These are phyloP conservation scores for Protostelium mycophagum DNA, from an alignment of 78 protist genomes.

Conservation along the genomic window DNA sequence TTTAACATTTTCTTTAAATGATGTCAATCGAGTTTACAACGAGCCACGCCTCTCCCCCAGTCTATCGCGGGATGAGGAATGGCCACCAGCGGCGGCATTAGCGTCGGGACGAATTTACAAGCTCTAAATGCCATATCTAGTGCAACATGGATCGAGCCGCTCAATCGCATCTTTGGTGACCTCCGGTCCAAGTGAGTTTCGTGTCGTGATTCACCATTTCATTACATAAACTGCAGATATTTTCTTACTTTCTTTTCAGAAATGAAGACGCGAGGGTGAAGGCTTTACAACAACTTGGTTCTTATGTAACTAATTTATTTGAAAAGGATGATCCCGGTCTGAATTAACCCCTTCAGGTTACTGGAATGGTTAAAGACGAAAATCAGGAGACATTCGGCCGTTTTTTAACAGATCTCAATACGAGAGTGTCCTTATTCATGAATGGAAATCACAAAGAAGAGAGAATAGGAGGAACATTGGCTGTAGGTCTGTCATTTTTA, in stretches of 20 bases:
- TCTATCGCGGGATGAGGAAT: no score
- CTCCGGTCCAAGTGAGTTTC: neutral
- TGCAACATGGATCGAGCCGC: neutral
- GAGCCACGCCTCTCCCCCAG: no score
- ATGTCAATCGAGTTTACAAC: no score
- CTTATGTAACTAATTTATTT: neutral
- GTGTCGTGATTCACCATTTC: neutral
- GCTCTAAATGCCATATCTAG: neutral
- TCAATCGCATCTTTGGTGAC: neutral
- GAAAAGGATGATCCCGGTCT: neutral
- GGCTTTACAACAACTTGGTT: neutral
- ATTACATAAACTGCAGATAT: neutral
- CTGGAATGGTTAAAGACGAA: neutral
- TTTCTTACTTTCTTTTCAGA: neutral
- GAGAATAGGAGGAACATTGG: neutral
- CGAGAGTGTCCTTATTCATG: neutral
- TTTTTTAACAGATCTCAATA: neutral
- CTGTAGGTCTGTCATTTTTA: no score
- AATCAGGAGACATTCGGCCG: neutral
- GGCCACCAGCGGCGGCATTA: neutral
- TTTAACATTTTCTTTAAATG: no score
- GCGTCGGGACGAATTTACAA: neutral
- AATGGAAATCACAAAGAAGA: neutral
- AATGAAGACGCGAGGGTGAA: neutral
- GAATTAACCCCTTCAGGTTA: neutral